Conservation (phyloP, 805 yeast genomes). For the Saccharomycopsis sp. region DNA sequence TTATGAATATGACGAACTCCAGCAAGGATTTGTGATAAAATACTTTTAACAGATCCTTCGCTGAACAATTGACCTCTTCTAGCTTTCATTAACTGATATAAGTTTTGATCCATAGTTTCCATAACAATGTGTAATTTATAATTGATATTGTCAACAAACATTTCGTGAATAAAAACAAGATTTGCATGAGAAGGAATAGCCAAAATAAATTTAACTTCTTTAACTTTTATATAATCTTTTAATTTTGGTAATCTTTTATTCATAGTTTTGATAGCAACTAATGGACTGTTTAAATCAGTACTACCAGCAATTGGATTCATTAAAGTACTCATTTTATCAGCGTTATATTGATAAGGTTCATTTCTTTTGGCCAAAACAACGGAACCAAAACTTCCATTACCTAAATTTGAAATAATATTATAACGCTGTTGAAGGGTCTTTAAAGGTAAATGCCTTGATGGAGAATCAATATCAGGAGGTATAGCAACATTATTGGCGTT, state of each 20-base stretch:
- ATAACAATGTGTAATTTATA: conserved; percentile 68
- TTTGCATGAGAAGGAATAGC: conserved; percentile 62
- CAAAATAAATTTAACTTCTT: conserved; percentile 58
- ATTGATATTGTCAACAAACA: conserved; percentile 57
- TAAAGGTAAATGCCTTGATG: no score
- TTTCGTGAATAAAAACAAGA: conserved; percentile 65
- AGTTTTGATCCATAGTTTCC: conserved; percentile 80
- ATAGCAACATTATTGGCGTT: no score
- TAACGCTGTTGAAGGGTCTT: conserved; percentile 34
- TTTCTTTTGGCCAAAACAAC: conserved; percentile 48
- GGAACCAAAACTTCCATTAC: conserved; percentile 69
- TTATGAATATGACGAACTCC: conserved; percentile 79
- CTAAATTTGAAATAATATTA: conserved; percentile 42
- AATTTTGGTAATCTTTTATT: conserved; percentile 40
- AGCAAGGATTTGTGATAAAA: conserved; percentile 57
- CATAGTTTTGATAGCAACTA: conserved; percentile 80
- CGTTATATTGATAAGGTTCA: conserved; percentile 22
- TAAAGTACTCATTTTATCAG: conserved; percentile 30
- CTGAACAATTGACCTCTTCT: conserved; percentile 47
- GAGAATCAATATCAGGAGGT: no score
- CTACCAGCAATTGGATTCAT: conserved; percentile 27
- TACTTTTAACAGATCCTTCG: conserved; percentile 48
- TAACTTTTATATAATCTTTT: conserved; percentile 46
- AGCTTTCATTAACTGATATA: conserved; percentile 64
- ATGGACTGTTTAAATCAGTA: conserved; percentile 7